These are phyloP conservation scores for Dothistroma septosporum DNA, from an alignment of 2,329 filamentous ascomycete species.

Conservation along the genomic window DNA sequence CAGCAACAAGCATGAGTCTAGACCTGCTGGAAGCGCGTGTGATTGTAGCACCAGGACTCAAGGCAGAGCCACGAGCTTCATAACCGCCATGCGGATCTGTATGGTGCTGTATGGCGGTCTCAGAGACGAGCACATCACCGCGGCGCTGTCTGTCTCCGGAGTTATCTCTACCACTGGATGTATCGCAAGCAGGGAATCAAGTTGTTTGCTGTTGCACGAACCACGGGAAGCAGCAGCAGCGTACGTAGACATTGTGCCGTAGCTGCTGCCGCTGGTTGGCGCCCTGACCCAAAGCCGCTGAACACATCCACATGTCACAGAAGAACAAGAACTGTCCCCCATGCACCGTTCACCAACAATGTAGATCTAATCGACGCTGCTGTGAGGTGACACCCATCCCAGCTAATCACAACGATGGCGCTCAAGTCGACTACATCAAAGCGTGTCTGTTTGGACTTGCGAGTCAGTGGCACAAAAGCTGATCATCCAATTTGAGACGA, in stretches of 20 bases:
- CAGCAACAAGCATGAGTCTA: not conserved
- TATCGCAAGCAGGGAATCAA: not conserved
- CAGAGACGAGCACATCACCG: not conserved
- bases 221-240: not conserved
- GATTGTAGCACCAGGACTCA: not conserved
- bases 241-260: not conserved
- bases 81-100: not conserved
- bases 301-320: not conserved
- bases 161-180: not conserved
- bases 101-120: not conserved
- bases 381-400: not conserved
- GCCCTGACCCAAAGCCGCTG: not conserved
- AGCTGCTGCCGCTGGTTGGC: not conserved
- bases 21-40: not conserved
- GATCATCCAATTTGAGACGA: conserved; percentile 15
- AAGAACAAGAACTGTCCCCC: not conserved
- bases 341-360: not conserved
- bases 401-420: not conserved
- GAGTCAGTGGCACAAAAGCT: conserved; percentile 15
- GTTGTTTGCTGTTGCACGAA: conserved; percentile 2
- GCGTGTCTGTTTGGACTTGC: not conserved
- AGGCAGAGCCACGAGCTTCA: not conserved
- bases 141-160: not conserved
- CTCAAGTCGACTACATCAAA: not conserved
- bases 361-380: not conserved